phyloP scores from a whole-genome alignment of 768 basidiomycete genomes.

The Coprinopsis strossmayeri region DNA sequence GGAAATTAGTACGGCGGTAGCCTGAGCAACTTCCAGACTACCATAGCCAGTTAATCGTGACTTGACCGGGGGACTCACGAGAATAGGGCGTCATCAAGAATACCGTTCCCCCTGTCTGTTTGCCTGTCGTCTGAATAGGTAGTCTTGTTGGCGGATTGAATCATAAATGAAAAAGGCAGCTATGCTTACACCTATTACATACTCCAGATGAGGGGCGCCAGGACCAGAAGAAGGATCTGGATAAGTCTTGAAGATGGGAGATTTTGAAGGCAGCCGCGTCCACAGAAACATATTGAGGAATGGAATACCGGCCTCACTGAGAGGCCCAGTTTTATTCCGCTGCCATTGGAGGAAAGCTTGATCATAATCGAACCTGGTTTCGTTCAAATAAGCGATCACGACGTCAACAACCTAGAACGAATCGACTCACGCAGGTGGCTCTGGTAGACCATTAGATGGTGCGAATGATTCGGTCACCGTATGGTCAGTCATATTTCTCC shows the following conservation, averaged over 20 bases:
- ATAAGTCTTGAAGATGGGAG: constrained; percentile 21
- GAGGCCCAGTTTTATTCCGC: constrained; percentile 15
- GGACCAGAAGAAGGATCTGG: constrained; percentile 31
- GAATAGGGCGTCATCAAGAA: constrained; percentile 4
- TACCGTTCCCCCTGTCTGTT: background rate
- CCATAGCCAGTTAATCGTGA: too few relatives aligned
- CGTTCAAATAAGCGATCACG: too few relatives aligned
- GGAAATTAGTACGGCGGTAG: background rate
- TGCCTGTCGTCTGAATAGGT: background rate
- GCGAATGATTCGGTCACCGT: constrained; percentile 7
- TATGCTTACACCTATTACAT: constrained; percentile 27
- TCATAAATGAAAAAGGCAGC: background rate
- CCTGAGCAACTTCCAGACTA: too few relatives aligned
- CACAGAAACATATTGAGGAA: constrained; percentile 19
- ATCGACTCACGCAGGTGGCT: constrained; percentile 9
- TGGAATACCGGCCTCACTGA: constrained; percentile 16
- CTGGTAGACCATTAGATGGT: background rate
- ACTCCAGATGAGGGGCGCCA: constrained; percentile 27
- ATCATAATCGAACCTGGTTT: constrained; percentile 2
- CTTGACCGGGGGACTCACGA: constrained; percentile 1
- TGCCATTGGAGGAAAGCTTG: constrained; percentile 23
- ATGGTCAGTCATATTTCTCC: constrained; percentile 29
- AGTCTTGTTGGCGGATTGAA: background rate
- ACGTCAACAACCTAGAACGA: too few relatives aligned
- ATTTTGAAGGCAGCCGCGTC: constrained; percentile 21